phyloP scores from a whole-genome alignment of 371 early-diverging fungal species.

The Rhizopus arrhizus region DNA sequence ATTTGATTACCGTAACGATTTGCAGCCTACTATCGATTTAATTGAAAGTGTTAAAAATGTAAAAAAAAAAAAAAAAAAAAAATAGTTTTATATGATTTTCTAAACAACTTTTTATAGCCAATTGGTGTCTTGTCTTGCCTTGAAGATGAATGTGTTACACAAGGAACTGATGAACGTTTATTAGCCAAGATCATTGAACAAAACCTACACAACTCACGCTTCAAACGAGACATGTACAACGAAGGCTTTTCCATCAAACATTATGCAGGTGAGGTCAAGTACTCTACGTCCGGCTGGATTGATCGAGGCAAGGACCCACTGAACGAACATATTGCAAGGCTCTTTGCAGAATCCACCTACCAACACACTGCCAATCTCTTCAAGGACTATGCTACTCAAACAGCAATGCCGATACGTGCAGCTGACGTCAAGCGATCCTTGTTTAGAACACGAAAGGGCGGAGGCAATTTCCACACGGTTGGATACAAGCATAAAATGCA shows the following conservation, averaged over 20 bases:
- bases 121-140: constrained; percentile 97
- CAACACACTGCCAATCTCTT: constrained; percentile 81
- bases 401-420: not conserved
- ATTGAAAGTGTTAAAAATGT: constrained; percentile 91
- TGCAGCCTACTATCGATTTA: constrained; percentile 98
- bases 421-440: not conserved
- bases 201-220: constrained; percentile 56
- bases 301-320: constrained; percentile 99
- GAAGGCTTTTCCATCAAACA: constrained; percentile 95
- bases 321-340: constrained; percentile 91
- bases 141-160: constrained; percentile 99
- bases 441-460: constrained; percentile 36
- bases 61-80: constrained; percentile 26
- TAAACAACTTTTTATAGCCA: constrained; percentile 62
- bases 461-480: constrained; percentile 95
- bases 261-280: constrained; percentile 99
- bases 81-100: not conserved
- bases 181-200: constrained; percentile 79
- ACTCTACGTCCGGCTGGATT: constrained; percentile 95
- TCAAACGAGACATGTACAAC: constrained; percentile 82
- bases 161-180: constrained; percentile 96
- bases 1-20: constrained; percentile 98
- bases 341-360: constrained; percentile 85
- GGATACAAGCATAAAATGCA: constrained; percentile 98
- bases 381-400: constrained; percentile 62